Evolutionary conservation across 352 stramenopile species (phyloP), one percentile per base, ranked within the genome.

Genomic region (Thraustochytrium striatum): DNA sequence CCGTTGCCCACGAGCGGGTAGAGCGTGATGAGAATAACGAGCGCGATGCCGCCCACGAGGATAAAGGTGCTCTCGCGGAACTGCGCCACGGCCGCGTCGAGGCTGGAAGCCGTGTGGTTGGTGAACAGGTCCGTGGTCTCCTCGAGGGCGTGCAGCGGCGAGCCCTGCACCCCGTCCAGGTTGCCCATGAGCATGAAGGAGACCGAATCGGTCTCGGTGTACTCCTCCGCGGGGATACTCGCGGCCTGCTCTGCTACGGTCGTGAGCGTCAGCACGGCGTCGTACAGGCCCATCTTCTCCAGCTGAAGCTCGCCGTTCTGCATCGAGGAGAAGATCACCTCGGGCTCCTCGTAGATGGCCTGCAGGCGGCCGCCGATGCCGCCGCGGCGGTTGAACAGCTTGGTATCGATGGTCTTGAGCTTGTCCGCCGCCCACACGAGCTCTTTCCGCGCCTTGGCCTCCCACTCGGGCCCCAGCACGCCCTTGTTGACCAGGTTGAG

Each of bases 1-100:
- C 65, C 65, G 25, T 75, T 75, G 7, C 65, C 65, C 13, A 75
- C 52, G 9, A 75, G 50, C 21, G 65, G 65, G 2, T 75, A 75
- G 50, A 75, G 65, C 13, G 28, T 50, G 16, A 61, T 35, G 11
- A 35, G 13, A 8, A 61, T 7, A 41, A 61, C n/a, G 21, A 21
- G 16, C 44, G 61, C 68, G 32, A 68, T 52, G 32, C 65, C 21
- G 30, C 41, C 44, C 25, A 62, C 41, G 11, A 75, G 9, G 28
- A n/a, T 25, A 70, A 9, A 62, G 28, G 13, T 38, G 21, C 16
- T 61, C 9, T 21, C 43, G 7, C 8, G 61, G n/a, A 5, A 35
- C 32, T 72, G 39, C 47, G 2, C 30, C 7, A 21, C 50, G 44
- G 21, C 68, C 7, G 3, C 19, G 35, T 1, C n/a, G n/a, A n/a